Base-by-base conservation (phyloP, 768 basidiomycete species). In the Suillus weaverae region DNA sequence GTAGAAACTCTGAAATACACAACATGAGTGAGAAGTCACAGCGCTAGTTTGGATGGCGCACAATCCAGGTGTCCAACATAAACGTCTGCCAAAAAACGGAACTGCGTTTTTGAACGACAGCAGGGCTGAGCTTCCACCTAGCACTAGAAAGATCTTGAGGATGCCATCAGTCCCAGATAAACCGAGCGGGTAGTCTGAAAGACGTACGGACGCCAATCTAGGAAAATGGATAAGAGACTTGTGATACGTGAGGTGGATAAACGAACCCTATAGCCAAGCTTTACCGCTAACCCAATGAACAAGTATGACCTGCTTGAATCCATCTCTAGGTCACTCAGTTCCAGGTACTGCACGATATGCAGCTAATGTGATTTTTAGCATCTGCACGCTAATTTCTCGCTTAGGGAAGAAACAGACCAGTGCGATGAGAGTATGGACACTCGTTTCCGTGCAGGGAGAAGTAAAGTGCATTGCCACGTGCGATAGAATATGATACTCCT, bases 81-180 rank as follows among this genome's bases (percentile, higher is more conserved):
- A 88, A 90, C n/a, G 91, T 72, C 56, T 88, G 84, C 88, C 89
- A 92, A 71, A 90, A 91, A 13, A 88, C 76, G 26, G 79, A 79
- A 61, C 79, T 82, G 20, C 90, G 84, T 62, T 80, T 77, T 64
- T 86, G 78, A 20, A 78, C 72, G 46, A 79, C 73, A 26, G 76
- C 73, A 33, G 81, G 78, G 20, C 81, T 78, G 6, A 91, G 77
- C 35, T 85, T 82, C 86, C 89, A 91, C 33, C 86, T 80, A 7
- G 80, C 76, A 59, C 85, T 82, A 63, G 88, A 83, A 41, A 89
- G 76, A 71, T 90, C 89, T 91, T 61, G 8, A 5, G 46, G 18
- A 14, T 10, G 35, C 16, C 39, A 41, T 60, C 20, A 65, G 36
- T 36, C 1, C 7, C 30, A 65, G 55, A 51, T 16, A 36, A 22